These are phyloP conservation scores for Heliamphora pulchella DNA, from an alignment of 179 eudicot species.

Conservation along the genomic window DNA sequence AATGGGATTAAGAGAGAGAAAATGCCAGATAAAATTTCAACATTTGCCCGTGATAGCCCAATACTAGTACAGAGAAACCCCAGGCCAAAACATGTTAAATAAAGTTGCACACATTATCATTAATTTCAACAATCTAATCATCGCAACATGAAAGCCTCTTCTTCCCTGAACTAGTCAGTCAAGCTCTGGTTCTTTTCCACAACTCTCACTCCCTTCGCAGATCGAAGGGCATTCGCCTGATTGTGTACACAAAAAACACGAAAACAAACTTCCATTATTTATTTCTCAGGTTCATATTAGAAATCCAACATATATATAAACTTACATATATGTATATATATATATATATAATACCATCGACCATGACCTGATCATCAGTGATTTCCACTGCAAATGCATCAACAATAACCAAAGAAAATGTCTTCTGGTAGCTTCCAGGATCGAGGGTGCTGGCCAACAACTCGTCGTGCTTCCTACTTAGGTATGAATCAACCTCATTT, in stretches of 20 bases:
- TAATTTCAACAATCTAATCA: no score
- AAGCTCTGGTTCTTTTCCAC: slow-evolving; percentile 90
- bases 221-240: slow-evolving; percentile 73
- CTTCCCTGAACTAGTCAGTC: slow-evolving; percentile 22
- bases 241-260: not conserved
- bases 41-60: no score
- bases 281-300: not conserved
- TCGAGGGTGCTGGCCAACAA: slow-evolving; percentile 48
- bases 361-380: slow-evolving; percentile 68
- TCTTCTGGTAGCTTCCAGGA: slow-evolving; percentile 57
- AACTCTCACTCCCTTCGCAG: slow-evolving; percentile 61
- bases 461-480: slow-evolving; percentile 76
- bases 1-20: no score
- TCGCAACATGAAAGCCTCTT: no score
- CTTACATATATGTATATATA: no score
- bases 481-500: slow-evolving; percentile 56
- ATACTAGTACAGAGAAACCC: no score
- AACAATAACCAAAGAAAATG: slow-evolving; percentile 71
- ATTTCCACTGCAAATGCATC: slow-evolving; percentile 78
- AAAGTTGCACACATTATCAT: no score
- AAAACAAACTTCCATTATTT: not conserved
- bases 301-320: not conserved
- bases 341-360: no score
- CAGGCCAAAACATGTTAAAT: no score
- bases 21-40: no score